Base-by-base conservation (phyloP, 441 rosid species). In the Erodium chrysanthum region DNA sequence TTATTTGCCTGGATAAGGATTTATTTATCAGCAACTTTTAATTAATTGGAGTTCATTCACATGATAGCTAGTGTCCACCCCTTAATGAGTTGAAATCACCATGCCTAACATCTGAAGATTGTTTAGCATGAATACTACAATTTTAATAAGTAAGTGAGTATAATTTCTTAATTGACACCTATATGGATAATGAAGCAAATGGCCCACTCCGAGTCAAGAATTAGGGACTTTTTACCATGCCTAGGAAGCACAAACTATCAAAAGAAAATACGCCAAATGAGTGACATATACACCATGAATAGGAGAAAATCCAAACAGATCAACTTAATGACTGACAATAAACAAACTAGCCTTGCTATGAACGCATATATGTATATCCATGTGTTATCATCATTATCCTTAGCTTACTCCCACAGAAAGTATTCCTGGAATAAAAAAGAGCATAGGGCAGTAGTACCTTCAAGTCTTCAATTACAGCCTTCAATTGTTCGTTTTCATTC, bases 401-500 rank as follows among this genome's bases (percentile, higher is more conserved):
- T 8, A 12, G 35, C 33, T 60, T 5, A 25, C 15, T 60, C 18
- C 64, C 7, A 23, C 35, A 23, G 12, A 60, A 60, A 12, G 3
- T 11, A 23, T 60, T 14, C 18, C 35, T 14, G 7, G 35, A 27
- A 60, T 0, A 37, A 37, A 59, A 60, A 60, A 60, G 0, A 23
- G 15, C 22, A 15, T 2, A 11, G 64, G 64, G 15, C 14, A 73
- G 72, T 52, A 71, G 65, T 75, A 95, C 99, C 97, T 95, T 91
- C 81, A 92, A 82, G 71, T 92, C 92, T 74, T 85, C 91, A 70
- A 81, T 81, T 61, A 84, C 81, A 70, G 77, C 74, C 86, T 91
- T 95, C 73, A 90, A 87, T 72, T 90, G 88, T 85, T 95, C 99
- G 76, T 95, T 95, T 79, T 95, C 96, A 78, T 88, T 91, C 97